Evolutionary conservation across 2,329 filamentous ascomycete species (phyloP).

Genomic region (Epichloe glyceriae): DNA sequence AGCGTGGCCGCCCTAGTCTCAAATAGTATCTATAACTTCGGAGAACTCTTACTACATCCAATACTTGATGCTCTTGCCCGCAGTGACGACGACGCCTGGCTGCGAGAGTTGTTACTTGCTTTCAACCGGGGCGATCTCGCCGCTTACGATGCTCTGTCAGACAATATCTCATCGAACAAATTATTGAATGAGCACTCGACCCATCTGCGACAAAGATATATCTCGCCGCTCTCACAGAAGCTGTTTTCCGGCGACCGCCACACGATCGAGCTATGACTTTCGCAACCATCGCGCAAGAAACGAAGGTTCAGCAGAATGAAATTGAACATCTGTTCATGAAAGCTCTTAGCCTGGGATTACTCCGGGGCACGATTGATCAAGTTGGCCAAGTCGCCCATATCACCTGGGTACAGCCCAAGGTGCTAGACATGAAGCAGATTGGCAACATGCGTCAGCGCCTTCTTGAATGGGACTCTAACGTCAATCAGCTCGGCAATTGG

Average conservation of each 20-base stretch:
- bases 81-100: conserved; percentile 67
- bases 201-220: conserved; percentile 94
- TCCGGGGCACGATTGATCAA: conserved; percentile 90
- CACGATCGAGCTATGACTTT: conserved; percentile 95
- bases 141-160: conserved; percentile 72
- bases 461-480: conserved; percentile 89
- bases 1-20: conserved; percentile 86
- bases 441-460: conserved; percentile 78
- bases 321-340: conserved; percentile 99
- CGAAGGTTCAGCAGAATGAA: conserved; percentile 78
- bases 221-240: conserved; percentile 87
- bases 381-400: conserved; percentile 89
- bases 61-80: conserved; percentile 71
- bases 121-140: conserved; percentile 92
- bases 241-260: conserved; percentile 88
- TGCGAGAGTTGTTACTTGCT: conserved; percentile 89
- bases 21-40: conserved; percentile 97
- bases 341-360: conserved; percentile 81
- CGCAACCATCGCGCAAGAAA: conserved; percentile 75
- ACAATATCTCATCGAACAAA: conserved; percentile 66
- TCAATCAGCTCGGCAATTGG: conserved; percentile 94
- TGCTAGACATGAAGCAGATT: conserved; percentile 90
- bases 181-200: conserved; percentile 67
- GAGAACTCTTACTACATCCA: conserved; percentile 93
- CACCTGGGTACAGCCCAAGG: conserved; percentile 98